These are phyloP conservation scores for Ogataea trehaloabstinens DNA, from an alignment of 805 yeast genomes.

Conservation along the genomic window DNA sequence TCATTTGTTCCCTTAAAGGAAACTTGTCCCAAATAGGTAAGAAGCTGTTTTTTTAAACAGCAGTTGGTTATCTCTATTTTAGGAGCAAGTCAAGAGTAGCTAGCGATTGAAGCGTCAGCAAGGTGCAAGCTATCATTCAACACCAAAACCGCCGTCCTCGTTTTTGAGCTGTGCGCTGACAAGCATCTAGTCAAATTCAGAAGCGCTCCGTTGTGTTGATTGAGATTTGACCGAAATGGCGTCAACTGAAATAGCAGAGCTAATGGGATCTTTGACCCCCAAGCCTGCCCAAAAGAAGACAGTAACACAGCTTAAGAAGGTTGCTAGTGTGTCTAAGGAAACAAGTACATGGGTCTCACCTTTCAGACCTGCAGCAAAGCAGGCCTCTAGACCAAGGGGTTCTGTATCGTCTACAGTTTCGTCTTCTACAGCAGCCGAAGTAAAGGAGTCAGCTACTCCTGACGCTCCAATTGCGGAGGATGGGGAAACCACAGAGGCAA, in stretches of 20 bases:
- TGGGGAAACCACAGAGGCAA: conserved; percentile 5
- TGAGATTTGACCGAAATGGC: conserved; percentile 10
- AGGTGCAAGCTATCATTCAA: too few species aligned
- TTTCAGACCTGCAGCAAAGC: conserved; percentile 21
- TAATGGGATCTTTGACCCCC: conserved; percentile 11
- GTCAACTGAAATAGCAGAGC: conserved; percentile 20
- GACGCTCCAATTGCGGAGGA: conserved; percentile 6
- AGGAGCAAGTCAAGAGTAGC: neutral
- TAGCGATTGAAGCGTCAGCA: neutral
- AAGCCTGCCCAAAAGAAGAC: conserved; percentile 9
- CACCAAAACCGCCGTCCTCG: too few species aligned
- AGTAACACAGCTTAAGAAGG: conserved; percentile 22
- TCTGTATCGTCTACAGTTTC: neutral
- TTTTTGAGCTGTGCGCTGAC: too few species aligned
- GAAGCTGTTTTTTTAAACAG: neutral
- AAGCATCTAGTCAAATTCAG: too few species aligned
- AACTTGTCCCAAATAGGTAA: conserved; percentile 19
- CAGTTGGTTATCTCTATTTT: neutral
- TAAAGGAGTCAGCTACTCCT: conserved; percentile 3
- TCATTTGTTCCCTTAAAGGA: conserved; percentile 9
- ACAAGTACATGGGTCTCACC: conserved; percentile 29
- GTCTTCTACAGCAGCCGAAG: conserved; percentile 2
- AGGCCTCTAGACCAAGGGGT: conserved; percentile 7
- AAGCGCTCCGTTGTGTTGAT: too few species aligned
- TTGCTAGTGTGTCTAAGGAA: conserved; percentile 16